A percentile compares a stretch with the other conserved stretches of the same genome.
These are phyloP conservation scores for Adansonia madagascariensis DNA, from an alignment of 441 rosid genomes.

Conservation along the genomic window DNA sequence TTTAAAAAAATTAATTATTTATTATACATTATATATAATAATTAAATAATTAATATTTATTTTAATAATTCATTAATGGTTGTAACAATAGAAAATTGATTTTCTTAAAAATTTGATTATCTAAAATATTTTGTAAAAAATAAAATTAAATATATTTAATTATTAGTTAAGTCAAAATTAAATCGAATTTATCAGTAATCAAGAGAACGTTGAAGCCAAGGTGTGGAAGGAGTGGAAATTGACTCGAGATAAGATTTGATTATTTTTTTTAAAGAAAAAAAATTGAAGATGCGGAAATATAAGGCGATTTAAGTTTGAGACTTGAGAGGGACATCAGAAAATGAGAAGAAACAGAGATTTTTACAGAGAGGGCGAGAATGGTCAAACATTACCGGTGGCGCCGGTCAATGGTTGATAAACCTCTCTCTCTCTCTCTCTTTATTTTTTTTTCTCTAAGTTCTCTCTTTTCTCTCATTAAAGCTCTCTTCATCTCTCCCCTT, in stretches of 20 bases:
- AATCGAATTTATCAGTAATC: no score
- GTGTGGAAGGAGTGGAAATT: slow-evolving; percentile 19
- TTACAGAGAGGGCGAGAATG: slow-evolving; percentile 29
- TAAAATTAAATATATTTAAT: no score
- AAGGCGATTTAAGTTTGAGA: neutral
- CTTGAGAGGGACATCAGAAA: slow-evolving; percentile 27
- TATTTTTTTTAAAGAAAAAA: no score
- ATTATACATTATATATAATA: no score
- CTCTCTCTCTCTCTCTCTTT: no score
- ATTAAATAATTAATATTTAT: no score
- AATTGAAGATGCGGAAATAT: neutral
- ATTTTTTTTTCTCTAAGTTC: neutral
- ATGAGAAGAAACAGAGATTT: slow-evolving; percentile 26
- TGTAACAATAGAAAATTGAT: no score
- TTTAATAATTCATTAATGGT: no score
- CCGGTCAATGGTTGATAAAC: slow-evolving; percentile 48
- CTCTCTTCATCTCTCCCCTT: neutral
- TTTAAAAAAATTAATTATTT: no score
- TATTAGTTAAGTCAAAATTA: no score
- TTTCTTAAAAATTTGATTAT: no score
- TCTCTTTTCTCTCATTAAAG: neutral
- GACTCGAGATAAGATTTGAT: neutral
- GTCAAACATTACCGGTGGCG: slow-evolving; percentile 49
- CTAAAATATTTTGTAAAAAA: no score
- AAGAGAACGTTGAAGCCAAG: neutral